Percentiles rank a stretch among this genome's conserved stretches.
Evolutionary conservation across 306 rosid species (phyloP).

Genomic region (Glycine tomentella): DNA sequence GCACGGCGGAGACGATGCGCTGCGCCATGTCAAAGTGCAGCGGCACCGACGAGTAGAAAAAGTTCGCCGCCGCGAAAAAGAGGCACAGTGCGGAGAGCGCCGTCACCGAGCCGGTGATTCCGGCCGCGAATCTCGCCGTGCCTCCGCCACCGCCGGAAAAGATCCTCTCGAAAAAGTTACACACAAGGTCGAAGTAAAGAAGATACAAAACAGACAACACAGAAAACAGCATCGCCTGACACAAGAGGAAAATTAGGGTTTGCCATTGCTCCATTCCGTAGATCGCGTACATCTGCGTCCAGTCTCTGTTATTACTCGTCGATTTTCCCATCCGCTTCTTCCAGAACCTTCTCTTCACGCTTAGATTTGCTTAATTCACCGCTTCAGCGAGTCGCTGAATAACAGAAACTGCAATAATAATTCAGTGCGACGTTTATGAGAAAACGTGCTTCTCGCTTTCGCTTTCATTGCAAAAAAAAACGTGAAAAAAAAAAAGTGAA

Average conservation of each 20-base stretch:
- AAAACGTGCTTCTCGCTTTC: neutral
- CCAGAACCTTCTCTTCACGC: neutral
- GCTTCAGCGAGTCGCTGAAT: constrained; percentile 39
- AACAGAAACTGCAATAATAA: constrained; percentile 7
- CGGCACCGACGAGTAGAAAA: constrained; percentile 91
- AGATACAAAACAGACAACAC: constrained; percentile 73
- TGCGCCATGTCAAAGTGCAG: constrained; percentile 93
- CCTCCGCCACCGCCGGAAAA: constrained; percentile 59
- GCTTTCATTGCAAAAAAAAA: neutral
- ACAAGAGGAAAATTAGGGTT: constrained; percentile 74
- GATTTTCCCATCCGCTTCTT: constrained; percentile 71
- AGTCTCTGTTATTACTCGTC: constrained; percentile 60
- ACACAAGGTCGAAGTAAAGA: constrained; percentile 65
- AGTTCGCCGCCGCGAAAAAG: constrained; percentile 86
- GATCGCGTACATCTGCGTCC: constrained; percentile 96
- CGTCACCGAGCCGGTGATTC: constrained; percentile 81
- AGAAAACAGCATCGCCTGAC: constrained; percentile 80
- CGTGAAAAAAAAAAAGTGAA: neutral
- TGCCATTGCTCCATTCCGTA: constrained; percentile 96
- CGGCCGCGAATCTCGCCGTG: constrained; percentile 87
- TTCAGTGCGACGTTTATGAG: neutral
- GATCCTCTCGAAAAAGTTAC: constrained; percentile 61
- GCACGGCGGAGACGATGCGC: constrained; percentile 78
- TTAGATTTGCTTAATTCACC: neutral
- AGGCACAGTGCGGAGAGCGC: constrained; percentile 87